These are phyloP conservation scores for Russula emetica DNA, from an alignment of 768 basidiomycete genomes.

Conservation along the genomic window DNA sequence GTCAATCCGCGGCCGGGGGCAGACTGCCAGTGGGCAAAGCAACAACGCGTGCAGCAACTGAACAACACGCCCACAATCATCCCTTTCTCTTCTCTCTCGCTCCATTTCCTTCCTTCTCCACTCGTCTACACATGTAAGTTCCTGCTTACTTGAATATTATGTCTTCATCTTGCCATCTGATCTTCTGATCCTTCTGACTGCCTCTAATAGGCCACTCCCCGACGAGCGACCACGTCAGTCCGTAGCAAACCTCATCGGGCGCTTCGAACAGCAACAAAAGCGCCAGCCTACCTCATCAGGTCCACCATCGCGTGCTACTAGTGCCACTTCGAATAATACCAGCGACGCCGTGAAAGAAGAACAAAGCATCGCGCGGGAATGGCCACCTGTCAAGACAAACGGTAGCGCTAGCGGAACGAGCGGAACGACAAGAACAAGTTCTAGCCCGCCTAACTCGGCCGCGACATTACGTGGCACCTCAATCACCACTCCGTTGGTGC, in stretches of 20 bases:
- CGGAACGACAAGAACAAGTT: neutral
- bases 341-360: conserved; percentile 66
- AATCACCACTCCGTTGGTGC: neutral
- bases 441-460: conserved; percentile 6
- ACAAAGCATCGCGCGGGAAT: conserved; percentile 67
- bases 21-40: neutral
- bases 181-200: conserved; percentile 4
- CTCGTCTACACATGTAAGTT: conserved; percentile 16
- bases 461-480: neutral
- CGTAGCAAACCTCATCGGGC: conserved; percentile 87
- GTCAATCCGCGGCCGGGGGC: neutral
- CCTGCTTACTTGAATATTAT: neutral
- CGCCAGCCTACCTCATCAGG: conserved; percentile 42
- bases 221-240: conserved; percentile 84
- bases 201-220: conserved; percentile 64
- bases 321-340: conserved; percentile 58
- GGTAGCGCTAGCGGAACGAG: neutral
- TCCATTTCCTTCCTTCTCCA: neutral
- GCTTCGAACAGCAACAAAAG: conserved; percentile 75
- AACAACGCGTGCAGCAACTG: neutral
- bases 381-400: conserved; percentile 48
- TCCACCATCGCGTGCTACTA: conserved; percentile 51
- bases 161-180: neutral
- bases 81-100: neutral
- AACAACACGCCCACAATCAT: neutral